Evolutionary conservation across 169 alveolate genomes (phyloP).

Genomic region (Plasmodium fragile): DNA sequence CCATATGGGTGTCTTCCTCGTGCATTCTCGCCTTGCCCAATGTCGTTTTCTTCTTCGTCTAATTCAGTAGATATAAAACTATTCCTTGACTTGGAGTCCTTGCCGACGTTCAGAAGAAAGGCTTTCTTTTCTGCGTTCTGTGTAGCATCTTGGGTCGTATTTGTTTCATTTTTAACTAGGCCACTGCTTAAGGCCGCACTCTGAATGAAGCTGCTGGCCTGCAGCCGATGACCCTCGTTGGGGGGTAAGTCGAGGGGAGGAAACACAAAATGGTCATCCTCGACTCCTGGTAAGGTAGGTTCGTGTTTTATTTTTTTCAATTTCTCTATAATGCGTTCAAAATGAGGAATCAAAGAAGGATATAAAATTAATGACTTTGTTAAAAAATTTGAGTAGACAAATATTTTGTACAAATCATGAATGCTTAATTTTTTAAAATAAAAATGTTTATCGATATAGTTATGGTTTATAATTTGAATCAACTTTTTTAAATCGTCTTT

Average conservation of each 20-base stretch:
- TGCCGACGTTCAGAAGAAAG: not conserved
- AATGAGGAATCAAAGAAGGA: constrained; percentile 52
- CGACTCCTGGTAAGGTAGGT: not conserved
- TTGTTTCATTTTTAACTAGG: constrained; percentile 22
- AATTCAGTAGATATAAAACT: not conserved
- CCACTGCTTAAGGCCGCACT: not conserved
- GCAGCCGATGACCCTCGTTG: not conserved
- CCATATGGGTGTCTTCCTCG: not conserved
- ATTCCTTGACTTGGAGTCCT: not conserved
- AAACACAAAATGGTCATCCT: constrained; percentile 33
- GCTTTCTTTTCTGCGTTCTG: not conserved
- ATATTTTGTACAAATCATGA: constrained; percentile 51
- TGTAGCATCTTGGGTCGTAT: not conserved
- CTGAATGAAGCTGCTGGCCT: not conserved
- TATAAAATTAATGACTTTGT: constrained; percentile 59
- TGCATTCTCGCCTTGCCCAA: not conserved
- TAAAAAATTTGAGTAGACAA: constrained; percentile 70
- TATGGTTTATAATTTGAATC: constrained; percentile 51
- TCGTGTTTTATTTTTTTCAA: constrained; percentile 63
- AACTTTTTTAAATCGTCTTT: constrained; percentile 45
- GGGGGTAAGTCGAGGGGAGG: not conserved
- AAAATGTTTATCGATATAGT: constrained; percentile 32
- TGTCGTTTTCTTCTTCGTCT: not conserved
- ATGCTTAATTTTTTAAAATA: constrained; percentile 59
- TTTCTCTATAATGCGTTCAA: constrained; percentile 60